Evolutionary conservation across 495 filamentous ascomycete genomes (phyloP), one percentile per base, ranked within the genome.

Genomic region (Xylaria longipes): DNA sequence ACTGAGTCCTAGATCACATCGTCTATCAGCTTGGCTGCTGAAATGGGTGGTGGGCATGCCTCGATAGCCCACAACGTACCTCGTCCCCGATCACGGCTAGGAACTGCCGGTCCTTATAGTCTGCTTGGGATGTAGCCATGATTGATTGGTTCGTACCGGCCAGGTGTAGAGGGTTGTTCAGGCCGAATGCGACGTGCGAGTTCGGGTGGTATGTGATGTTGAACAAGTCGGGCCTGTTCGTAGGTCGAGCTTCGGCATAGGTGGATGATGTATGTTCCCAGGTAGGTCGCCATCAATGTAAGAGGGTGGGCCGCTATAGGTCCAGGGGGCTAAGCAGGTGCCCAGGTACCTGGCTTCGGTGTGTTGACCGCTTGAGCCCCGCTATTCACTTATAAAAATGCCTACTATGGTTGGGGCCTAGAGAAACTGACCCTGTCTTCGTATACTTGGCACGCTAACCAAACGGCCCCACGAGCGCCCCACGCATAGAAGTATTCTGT

Each of bases 11-110:
- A 74, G 33, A 69, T 45, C 37, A 67, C n/a, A 64, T 46, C 12
- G 56, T 74, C 37, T 60, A 63, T 27, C 75, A 45, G 50, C 41
- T 50, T 78, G 29, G 33, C 6, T 35, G 45, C 11, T 58, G 35
- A 14, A 48, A 22, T 3, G 11, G 43, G 22, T 60, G 48, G 65
- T 41, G 43, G 17, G 14, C 22, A 52, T 12, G 22, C 48, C 33
- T 68, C 27, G 41, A 27, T 37, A 33, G 5, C 35, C 29, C 58
- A 29, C 41, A 64, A 65, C 81, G 81, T 80, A 97, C 96, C 90
- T 98, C 96, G 82, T 99, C 97, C 45, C 95, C 95, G 76, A 99
- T 98, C 37, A 98, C 95, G 61, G 96, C 97, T 63, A 98, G 89
- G 84, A 99, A 97, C 81, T 98, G 92, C 73, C 97, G 89, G 82